Evolutionary conservation across 345 rosid species (phyloP).

Genomic region (Iberis pinnata): DNA sequence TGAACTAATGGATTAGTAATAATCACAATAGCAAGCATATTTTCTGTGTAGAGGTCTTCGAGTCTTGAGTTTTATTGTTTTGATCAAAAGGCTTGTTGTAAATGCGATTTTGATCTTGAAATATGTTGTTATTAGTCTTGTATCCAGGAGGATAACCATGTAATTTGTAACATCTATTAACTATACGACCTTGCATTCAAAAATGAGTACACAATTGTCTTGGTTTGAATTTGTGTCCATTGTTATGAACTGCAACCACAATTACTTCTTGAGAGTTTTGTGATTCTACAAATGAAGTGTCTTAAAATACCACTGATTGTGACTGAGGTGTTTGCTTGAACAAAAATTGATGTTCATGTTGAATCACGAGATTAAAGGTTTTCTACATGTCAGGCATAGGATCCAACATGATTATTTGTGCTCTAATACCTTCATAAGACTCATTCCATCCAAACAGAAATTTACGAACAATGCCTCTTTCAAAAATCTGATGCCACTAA

Average conservation of each 20-base stretch:
- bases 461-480: not conserved
- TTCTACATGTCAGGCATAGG: not conserved
- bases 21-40: no score
- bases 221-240: not conserved
- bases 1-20: no score
- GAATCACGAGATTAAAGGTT: not conserved
- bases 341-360: not conserved
- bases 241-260: not conserved
- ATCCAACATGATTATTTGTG: not conserved
- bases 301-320: not conserved
- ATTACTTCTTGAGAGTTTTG: not conserved
- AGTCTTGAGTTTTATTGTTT: no score
- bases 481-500: not conserved
- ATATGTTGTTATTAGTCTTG: not conserved
- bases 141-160: not conserved
- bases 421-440: not conserved
- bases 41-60: no score
- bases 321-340: not conserved
- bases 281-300: not conserved
- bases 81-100: no score
- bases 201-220: not conserved
- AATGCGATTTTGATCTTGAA: no score
- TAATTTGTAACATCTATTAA: not conserved
- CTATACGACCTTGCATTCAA: not conserved
- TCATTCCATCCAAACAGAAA: not conserved